These are phyloP conservation scores for Globisporangium spinosum DNA, from an alignment of 352 stramenopile species.

Conservation along the genomic window DNA sequence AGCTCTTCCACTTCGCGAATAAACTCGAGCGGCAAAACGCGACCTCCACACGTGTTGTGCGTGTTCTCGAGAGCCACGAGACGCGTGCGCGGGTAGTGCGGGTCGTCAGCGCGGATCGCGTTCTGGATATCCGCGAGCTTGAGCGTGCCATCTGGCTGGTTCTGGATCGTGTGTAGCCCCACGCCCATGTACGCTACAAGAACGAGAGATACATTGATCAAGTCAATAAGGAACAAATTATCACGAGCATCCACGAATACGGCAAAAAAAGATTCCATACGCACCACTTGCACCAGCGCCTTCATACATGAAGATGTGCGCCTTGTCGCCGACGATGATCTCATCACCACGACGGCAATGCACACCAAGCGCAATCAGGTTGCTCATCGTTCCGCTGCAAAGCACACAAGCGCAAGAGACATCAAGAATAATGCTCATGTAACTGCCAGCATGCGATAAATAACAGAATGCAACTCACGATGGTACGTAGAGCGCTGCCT, in stretches of 20 bases:
- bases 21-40: conserved; percentile 84
- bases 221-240: background rate
- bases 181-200: conserved; percentile 85
- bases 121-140: conserved; percentile 74
- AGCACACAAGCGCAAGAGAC: background rate
- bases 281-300: conserved; percentile 83
- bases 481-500: conserved; percentile 93
- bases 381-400: conserved; percentile 94
- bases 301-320: conserved; percentile 98
- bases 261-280: conserved; percentile 4
- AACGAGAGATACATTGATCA: background rate
- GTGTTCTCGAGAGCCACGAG: conserved; percentile 97
- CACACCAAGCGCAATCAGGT: conserved; percentile 92
- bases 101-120: conserved; percentile 74
- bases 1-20: conserved; percentile 73
- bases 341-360: conserved; percentile 93
- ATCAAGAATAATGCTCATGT: background rate
- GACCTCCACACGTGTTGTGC: conserved; percentile 95
- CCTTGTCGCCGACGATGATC: conserved; percentile 93
- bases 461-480: conserved; percentile 56
- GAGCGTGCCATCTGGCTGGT: conserved; percentile 84
- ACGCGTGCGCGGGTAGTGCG: conserved; percentile 78
- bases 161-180: conserved; percentile 84
- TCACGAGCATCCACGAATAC: background rate
- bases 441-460: background rate